These are phyloP conservation scores for Globisporangium iwayamae DNA, from an alignment of 352 stramenopile genomes.

Conservation along the genomic window DNA sequence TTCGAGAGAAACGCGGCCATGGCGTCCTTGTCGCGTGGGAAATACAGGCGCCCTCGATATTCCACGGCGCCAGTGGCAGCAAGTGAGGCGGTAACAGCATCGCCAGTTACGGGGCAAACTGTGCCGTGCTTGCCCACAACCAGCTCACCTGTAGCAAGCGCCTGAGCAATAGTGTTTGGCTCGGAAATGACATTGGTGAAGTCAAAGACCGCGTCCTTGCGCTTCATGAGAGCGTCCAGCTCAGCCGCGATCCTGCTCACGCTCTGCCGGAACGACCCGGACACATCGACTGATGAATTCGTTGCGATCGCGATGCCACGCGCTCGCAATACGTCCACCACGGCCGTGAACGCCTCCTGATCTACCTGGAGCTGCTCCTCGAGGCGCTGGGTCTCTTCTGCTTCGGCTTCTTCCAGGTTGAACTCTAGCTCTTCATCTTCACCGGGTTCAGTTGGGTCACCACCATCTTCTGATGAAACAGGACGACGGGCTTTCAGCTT, in stretches of 20 bases:
- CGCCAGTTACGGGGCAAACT: slow-evolving; percentile 35
- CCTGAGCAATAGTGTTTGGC: slow-evolving; percentile 2
- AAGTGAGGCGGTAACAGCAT: slow-evolving; percentile 3
- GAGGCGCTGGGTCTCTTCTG: slow-evolving; percentile 41
- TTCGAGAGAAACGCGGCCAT: slow-evolving; percentile 16
- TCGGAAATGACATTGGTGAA: slow-evolving; percentile 29
- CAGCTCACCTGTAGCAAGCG: slow-evolving; percentile 40
- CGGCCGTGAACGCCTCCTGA: slow-evolving; percentile 28
- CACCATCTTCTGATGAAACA: slow-evolving; percentile 12
- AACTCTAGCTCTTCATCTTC: slow-evolving; percentile 20
- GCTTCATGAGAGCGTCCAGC: slow-evolving; percentile 30
- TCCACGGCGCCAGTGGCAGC: slow-evolving; percentile 19
- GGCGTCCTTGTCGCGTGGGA: slow-evolving; percentile 28
- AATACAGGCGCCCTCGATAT: slow-evolving; percentile 62
- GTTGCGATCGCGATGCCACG: slow-evolving; percentile 33
- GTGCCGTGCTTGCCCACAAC: slow-evolving; percentile 51
- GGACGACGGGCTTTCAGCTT: slow-evolving; percentile 8
- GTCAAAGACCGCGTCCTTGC: slow-evolving; percentile 46
- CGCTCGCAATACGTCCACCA: slow-evolving; percentile 30
- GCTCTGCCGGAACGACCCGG: slow-evolving; percentile 30
- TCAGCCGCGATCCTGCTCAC: slow-evolving; percentile 25
- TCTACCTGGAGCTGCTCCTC: slow-evolving; percentile 43
- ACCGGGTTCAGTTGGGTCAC: slow-evolving; percentile 1
- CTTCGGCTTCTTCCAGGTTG: slow-evolving; percentile 33
- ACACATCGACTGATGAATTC: slow-evolving; percentile 18